A percentile compares a stretch with the other conserved stretches of the same genome.
Conservation (phyloP, 1,284 basidiomycete genomes). For the Leccinum olivaceoglutinosum region DNA sequence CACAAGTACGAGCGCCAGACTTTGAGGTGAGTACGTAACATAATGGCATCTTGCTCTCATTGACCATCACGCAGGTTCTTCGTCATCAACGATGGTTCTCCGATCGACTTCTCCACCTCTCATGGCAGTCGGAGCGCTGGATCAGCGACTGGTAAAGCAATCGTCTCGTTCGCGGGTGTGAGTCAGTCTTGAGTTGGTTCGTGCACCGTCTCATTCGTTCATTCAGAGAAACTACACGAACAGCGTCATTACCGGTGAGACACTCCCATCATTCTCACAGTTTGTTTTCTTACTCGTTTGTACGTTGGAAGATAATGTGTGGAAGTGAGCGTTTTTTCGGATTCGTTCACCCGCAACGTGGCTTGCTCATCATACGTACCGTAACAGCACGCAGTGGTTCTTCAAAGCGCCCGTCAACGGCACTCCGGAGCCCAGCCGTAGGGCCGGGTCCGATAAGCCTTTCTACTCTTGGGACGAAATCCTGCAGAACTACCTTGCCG, state of each 20-base stretch:
- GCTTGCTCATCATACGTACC: not conserved
- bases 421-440: too few relatives aligned
- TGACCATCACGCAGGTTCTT: not conserved
- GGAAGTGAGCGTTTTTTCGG: not conserved
- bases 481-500: too few relatives aligned
- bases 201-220: not conserved
- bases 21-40: not conserved
- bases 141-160: not conserved
- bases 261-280: not conserved
- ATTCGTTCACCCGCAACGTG: not conserved
- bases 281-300: not conserved
- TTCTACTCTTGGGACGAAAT: too few relatives aligned
- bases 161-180: not conserved
- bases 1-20: not conserved
- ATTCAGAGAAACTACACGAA: not conserved
- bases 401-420: too few relatives aligned
- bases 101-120: not conserved
- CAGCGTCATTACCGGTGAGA: not conserved
- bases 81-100: not conserved
- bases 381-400: too few relatives aligned
- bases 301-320: not conserved
- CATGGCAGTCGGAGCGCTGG: not conserved
- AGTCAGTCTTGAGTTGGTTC: not conserved
- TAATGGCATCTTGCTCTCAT: not conserved
- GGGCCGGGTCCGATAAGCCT: too few relatives aligned